These are phyloP conservation scores for Phytophthora fragariae DNA, from an alignment of 352 stramenopile genomes.

Conservation along the genomic window DNA sequence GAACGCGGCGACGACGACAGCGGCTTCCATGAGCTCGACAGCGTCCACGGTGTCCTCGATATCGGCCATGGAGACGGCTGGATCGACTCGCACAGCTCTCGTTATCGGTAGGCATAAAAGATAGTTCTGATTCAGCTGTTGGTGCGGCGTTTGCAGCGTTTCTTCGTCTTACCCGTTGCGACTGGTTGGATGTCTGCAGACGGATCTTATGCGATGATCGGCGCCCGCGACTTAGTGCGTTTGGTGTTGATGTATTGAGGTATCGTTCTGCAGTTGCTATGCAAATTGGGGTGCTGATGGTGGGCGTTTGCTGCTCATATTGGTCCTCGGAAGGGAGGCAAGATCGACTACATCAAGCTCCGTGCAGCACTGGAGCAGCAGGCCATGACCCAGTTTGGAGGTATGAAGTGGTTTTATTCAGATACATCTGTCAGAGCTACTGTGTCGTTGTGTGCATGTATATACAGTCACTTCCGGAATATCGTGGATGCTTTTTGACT, in stretches of 20 bases:
- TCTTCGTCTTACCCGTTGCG: conserved; percentile 11
- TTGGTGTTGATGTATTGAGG: not conserved
- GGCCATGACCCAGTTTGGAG: conserved; percentile 53
- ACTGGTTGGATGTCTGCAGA: conserved; percentile 45
- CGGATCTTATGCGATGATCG: conserved; percentile 76
- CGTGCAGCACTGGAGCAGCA: conserved; percentile 64
- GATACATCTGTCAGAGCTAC: not conserved
- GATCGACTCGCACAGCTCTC: conserved; percentile 54
- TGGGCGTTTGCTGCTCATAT: not conserved
- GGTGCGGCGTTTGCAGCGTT: conserved; percentile 1
- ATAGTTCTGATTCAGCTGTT: not conserved
- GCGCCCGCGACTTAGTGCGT: conserved; percentile 54
- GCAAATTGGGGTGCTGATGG: conserved; percentile 1
- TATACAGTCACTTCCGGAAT: conserved; percentile 18
- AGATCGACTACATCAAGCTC: conserved; percentile 79
- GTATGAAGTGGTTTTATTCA: conserved; percentile 31
- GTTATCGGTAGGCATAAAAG: conserved; percentile 58
- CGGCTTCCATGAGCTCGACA: conserved; percentile 17
- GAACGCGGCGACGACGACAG: not conserved
- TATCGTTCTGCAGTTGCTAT: not conserved
- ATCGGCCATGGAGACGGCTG: conserved; percentile 12
- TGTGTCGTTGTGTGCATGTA: conserved; percentile 14
- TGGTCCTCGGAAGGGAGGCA: conserved; percentile 45
- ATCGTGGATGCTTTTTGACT: conserved; percentile 29
- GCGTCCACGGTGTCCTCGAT: conserved; percentile 28